Base-by-base conservation (phyloP, 169 alveolate genomes). In the Blepharisma undulans region DNA sequence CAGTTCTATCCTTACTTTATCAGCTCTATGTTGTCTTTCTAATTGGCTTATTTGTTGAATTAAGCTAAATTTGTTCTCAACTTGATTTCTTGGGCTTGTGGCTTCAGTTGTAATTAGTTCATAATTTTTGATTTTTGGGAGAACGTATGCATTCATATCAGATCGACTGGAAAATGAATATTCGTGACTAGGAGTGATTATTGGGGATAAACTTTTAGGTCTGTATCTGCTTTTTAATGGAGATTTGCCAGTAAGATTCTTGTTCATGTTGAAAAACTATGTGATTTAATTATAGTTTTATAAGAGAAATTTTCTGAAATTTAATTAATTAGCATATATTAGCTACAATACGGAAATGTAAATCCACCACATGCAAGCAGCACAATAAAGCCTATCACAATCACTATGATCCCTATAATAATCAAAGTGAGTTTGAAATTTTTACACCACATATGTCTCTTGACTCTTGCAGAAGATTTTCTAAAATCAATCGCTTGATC, bases 401-500 rank as follows among this genome's bases (percentile, higher is more conserved):
- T 72, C 0, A 86, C 2, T 19, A 86, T 8, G 27, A 86, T 86
- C 30, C 60, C 80, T 66, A 30, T 21, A 29, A 61, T 32, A 21
- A 86, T 32, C 66, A 86, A 72, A 66, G 33, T 71, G 29, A 72
- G 25, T 34, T 82, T 82, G 48, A 82, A 82, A 78, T 82, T 82
- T 82, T 82, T 82, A 22, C 89, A 82, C 89, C 89, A 82, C 89
- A 82, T 82, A 60, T 82, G 89, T 6, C 71, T 36, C n/a, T 33
- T 32, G 18, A 82, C 89, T 21, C 36, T 48, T 22, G 89, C 10
- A n/a, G 89, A 72, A 8, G 74, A 16, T 59, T 48, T 86, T 27
- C 82, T 86, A 10, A 66, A 4, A 4, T 82, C 14, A 5, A 86
- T 29, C 0, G 90, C 90, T 25, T 59, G 61, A 30, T 86, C 90